Conservation (phyloP, 768 basidiomycete species). For the Boletus rex-veris region DNA sequence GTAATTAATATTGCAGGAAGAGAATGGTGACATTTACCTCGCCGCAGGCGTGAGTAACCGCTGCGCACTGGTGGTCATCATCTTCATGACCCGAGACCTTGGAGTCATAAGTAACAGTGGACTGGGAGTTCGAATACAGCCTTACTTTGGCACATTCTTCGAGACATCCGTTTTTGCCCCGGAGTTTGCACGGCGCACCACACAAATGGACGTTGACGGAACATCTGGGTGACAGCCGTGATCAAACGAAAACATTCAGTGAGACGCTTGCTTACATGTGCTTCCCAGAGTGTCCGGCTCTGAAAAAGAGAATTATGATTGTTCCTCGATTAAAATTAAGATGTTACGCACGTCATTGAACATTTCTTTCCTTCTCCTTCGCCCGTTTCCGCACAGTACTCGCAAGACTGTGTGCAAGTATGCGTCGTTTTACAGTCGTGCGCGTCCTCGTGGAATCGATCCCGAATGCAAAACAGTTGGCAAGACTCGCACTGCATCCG, state of each 20-base stretch:
- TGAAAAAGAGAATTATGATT: conserved; percentile 14
- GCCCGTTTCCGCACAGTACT: conserved; percentile 35
- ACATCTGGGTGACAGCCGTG: conserved; percentile 38
- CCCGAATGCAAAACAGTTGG: conserved; percentile 46
- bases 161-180: conserved; percentile 49
- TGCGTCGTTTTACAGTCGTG: conserved; percentile 55
- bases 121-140: neutral
- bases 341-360: conserved; percentile 41
- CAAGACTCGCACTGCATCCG: conserved; percentile 45
- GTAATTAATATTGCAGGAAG: neutral
- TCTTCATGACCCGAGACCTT: conserved; percentile 48
- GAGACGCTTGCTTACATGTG: conserved; percentile 45
- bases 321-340: neutral
- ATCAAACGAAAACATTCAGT: neutral
- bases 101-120: neutral
- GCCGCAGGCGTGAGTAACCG: conserved; percentile 51
- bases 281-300: conserved; percentile 53
- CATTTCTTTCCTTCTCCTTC: conserved; percentile 36
- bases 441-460: conserved; percentile 41
- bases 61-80: conserved; percentile 51
- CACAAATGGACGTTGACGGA: conserved; percentile 51
- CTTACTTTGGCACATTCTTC: conserved; percentile 49
- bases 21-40: conserved; percentile 34
- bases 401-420: conserved; percentile 41
- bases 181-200: conserved; percentile 46